Base-by-base conservation (phyloP, 352 stramenopile genomes). In the Phytopythium kandeliae region DNA sequence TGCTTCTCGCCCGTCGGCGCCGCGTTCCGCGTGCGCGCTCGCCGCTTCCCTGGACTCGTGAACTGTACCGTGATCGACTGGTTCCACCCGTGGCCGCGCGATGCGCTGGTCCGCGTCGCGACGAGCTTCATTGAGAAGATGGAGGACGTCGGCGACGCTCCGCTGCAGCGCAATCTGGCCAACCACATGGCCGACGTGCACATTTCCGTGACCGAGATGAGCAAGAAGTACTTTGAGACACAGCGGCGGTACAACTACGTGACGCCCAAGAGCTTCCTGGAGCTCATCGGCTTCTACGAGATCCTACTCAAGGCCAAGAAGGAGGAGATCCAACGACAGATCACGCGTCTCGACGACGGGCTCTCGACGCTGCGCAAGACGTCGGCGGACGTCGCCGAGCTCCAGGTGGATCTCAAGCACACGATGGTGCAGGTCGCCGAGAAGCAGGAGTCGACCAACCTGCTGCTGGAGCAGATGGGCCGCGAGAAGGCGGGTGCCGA, bases 221-320 rank as follows among this genome's bases (percentile, higher is more conserved):
- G 87, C 31, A 89, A 93, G 49, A 83, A 86, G 58, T 99, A 98
- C 77, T 89, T 97, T 54, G 86, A 98, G 56, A 97, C 89, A 8
- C 92, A 98, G 62, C 75, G 94, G 0, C 82, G 96, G 9, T 98
- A 98, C 87, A 98, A 98, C 67, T 99, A 99, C 65, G 95, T 98
- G 48, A 99, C 96, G 37, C 96, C 96, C 8, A 99, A 99, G 75
- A 98, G 87, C 59, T 99, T 98, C 73, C 76, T 99, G 22, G 96
- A 99, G 70, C 74, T 99, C 13, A 99, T 99, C 43, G 88, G 75
- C 31, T 98, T 99, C 57, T 99, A 98, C 80, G 97, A 98, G 65
- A 96, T 97, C 57, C 58, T 99, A 36, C 78, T 99, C 22, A 88
- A 85, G 51, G 86, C 96, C 50, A 98, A 98, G 49, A 96, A 97